phyloP scores from a whole-genome alignment of 2,329 filamentous ascomycete species.

The Rutstroemia sp. region DNA sequence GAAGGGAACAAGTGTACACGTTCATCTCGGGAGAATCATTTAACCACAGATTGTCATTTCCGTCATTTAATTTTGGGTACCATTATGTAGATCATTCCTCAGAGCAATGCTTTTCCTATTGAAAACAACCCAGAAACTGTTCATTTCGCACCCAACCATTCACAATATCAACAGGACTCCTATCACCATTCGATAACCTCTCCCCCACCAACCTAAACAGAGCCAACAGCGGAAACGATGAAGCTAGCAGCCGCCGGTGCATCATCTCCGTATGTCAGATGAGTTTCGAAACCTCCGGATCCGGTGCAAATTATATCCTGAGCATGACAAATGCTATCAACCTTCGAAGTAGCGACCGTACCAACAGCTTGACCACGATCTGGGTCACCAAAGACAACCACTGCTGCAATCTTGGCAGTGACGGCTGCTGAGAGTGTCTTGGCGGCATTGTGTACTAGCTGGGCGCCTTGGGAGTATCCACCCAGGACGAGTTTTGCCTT shows the following conservation, averaged over 20 bases:
- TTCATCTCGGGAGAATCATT: too few species aligned
- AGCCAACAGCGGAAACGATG: constrained; percentile 12
- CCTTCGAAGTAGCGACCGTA: neutral
- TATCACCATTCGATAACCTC: neutral
- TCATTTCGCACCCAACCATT: too few species aligned
- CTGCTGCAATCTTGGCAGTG: constrained; percentile 30
- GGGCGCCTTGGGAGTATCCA: constrained; percentile 37
- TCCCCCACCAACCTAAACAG: neutral
- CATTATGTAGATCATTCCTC: too few species aligned
- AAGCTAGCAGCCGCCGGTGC: constrained; percentile 33
- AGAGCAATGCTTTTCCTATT: too few species aligned
- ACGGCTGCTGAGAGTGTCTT: constrained; percentile 26
- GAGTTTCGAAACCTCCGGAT: neutral
- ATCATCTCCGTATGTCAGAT: constrained; percentile 34
- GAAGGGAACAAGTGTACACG: too few species aligned
- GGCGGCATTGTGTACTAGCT: constrained; percentile 36
- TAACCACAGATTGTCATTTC: too few species aligned
- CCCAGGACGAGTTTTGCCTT: constrained; percentile 33
- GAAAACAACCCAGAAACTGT: too few species aligned
- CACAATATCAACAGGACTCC: too few species aligned
- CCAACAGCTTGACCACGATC: constrained; percentile 18
- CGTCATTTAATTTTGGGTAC: too few species aligned
- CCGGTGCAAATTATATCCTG: neutral
- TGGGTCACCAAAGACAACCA: constrained; percentile 38
- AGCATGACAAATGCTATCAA: constrained; percentile 10